Percentiles rank a stretch among this genome's conserved stretches.
phyloP scores from a whole-genome alignment of 768 basidiomycete genomes.

The Dioszegia aurantiaca region DNA sequence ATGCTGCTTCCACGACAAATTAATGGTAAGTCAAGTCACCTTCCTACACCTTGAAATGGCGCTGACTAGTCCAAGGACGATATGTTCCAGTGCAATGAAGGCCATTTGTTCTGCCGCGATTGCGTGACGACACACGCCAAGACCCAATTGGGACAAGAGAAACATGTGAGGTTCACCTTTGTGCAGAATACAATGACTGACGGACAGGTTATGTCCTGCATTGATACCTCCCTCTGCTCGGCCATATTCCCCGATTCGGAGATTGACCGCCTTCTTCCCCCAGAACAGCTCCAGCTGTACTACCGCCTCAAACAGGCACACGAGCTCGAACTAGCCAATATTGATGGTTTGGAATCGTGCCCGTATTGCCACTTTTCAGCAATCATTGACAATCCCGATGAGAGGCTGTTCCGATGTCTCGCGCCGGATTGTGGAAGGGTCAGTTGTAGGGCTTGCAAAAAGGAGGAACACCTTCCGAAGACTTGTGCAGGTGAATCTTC shows the following conservation, averaged over 20 bases:
- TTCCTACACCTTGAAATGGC: not conserved
- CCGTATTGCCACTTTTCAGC: slow-evolving; percentile 85
- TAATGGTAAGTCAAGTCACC: slow-evolving; percentile 60
- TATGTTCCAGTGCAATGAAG: slow-evolving; percentile 84
- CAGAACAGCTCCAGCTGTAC: slow-evolving; percentile 67
- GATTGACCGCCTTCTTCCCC: slow-evolving; percentile 64
- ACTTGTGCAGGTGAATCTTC: slow-evolving; percentile 47
- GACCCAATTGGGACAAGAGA: slow-evolving; percentile 58
- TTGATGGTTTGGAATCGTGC: slow-evolving; percentile 82
- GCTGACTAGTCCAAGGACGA: slow-evolving; percentile 60
- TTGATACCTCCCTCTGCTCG: slow-evolving; percentile 72
- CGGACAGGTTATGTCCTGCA: slow-evolving; percentile 64
- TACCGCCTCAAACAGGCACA: slow-evolving; percentile 64
- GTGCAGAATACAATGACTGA: not conserved
- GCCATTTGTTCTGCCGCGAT: slow-evolving; percentile 76
- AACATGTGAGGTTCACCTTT: slow-evolving; percentile 32
- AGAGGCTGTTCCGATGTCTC: slow-evolving; percentile 63
- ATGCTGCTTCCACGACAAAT: slow-evolving; percentile 73
- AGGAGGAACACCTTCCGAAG: slow-evolving; percentile 55
- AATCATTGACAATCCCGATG: slow-evolving; percentile 67
- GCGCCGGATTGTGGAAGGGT: slow-evolving; percentile 65
- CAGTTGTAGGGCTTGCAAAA: slow-evolving; percentile 76
- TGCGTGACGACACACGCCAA: slow-evolving; percentile 71
- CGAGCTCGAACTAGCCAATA: slow-evolving; percentile 71
- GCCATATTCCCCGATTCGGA: slow-evolving; percentile 68